Conservation (phyloP, 192 early-diverging fungal genomes). For the Backusella westeae region DNA sequence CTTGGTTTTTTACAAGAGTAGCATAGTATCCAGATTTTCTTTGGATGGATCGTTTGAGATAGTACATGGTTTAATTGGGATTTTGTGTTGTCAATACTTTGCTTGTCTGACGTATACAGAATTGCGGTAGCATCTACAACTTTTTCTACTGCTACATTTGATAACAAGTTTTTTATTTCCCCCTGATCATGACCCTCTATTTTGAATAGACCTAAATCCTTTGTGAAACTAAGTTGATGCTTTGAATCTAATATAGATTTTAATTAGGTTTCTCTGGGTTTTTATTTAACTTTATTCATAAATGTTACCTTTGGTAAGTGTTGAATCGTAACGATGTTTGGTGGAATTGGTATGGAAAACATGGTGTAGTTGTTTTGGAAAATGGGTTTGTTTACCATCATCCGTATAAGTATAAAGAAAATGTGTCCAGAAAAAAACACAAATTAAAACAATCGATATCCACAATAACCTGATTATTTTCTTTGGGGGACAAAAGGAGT, state of each 20-base stretch:
- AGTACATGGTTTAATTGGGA: not conserved
- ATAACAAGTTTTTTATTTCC: not conserved
- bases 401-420: slow-evolving; percentile 1
- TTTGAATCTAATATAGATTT: not conserved
- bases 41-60: not conserved
- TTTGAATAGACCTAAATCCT: not conserved
- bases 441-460: not conserved
- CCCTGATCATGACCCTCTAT: too few relatives aligned
- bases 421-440: not conserved
- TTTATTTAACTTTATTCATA: not conserved
- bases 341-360: not conserved
- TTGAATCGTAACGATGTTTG: not conserved
- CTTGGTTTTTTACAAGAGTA: not conserved
- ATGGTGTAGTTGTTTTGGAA: not conserved
- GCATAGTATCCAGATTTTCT: not conserved
- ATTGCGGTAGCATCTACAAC: not conserved
- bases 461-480: not conserved
- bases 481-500: not conserved
- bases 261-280: slow-evolving; percentile 4
- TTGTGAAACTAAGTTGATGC: not conserved
- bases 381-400: not conserved
- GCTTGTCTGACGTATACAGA: not conserved
- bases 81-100: not conserved
- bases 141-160: not conserved
- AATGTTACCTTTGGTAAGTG: not conserved